Base-by-base conservation (phyloP, 2,329 filamentous ascomycete genomes). In the Balansia obtecta region DNA sequence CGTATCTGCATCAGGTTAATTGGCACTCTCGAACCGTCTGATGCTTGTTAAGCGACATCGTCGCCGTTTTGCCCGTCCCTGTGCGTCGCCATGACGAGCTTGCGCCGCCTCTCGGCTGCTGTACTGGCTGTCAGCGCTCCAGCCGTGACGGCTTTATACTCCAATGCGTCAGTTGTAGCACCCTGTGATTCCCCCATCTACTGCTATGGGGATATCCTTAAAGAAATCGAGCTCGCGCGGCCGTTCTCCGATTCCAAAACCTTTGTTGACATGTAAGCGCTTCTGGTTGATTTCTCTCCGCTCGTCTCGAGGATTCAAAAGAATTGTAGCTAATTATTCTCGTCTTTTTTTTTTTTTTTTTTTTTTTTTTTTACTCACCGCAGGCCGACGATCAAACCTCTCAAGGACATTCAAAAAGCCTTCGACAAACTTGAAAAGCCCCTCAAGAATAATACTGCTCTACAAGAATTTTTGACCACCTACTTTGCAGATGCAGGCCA, bases 171-270 rank as follows among this genome's bases (percentile, higher is more conserved):
- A 3, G 68, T 80, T 40, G 71, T 76, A 52, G 77, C 81, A 2
- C 81, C 82, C 1, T 86, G 82, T 65, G 78, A 84, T 60, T 85
- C 81, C 9, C 75, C 79, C 15, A 70, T 85, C 18, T 86, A 85
- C 65, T 86, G 82, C 60, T 73, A 80, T 55, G 82, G 82, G 45
- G 77, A 83, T 0, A 71, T 85, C 12, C 70, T 86, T 2, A 70
- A 73, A 53, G 71, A 79, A 54, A 75, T 86, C 45, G 74, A 85
- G 66, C 68, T 85, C 10, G 82, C 82, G 2, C 69, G 68, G 22
- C 81, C 81, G 0, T 85, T 85, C 56, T 65, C 70, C 13, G 82
- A 85, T 65, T 85, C 80, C 53, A 86, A 85, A 71, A 84, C 80
- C 1, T 85, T 84, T 60, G 82, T 85, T 42, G 82, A 86, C 61